A percentile compares a stretch with the other conserved stretches of the same genome.
Evolutionary conservation across 306 rosid genomes (phyloP).

Genomic region (Purshia tridentata): DNA sequence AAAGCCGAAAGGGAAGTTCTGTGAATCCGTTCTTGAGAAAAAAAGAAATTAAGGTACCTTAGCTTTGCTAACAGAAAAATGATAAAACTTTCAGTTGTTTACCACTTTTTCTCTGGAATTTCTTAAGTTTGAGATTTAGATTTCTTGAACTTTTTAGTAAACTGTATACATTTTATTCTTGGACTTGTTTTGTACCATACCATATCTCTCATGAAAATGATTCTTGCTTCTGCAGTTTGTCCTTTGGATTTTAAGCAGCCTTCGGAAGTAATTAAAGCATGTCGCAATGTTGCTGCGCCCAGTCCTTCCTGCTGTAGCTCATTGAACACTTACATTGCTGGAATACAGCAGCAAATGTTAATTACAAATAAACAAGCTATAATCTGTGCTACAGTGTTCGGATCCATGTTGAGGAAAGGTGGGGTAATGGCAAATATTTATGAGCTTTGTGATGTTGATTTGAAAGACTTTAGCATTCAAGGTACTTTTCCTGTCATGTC

Average conservation of each 20-base stretch:
- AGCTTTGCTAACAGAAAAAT: neutral
- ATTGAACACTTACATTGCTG: slow-evolving; percentile 69
- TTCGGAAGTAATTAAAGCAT: slow-evolving; percentile 67
- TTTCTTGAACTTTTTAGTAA: neutral
- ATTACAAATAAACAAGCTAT: slow-evolving; percentile 96
- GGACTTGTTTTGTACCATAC: neutral
- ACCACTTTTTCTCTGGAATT: neutral
- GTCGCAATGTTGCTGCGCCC: slow-evolving; percentile 83
- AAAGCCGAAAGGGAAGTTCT: neutral
- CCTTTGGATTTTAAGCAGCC: slow-evolving; percentile 90
- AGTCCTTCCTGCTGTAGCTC: slow-evolving; percentile 95
- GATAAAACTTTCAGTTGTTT: neutral
- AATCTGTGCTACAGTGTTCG: slow-evolving; percentile 86
- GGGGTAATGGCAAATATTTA: slow-evolving; percentile 82
- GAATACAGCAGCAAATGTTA: slow-evolving; percentile 88
- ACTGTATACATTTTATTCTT: neutral
- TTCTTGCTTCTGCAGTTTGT: slow-evolving; percentile 64
- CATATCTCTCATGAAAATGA: slow-evolving; percentile 19
- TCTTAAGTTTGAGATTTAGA: neutral
- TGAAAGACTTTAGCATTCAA: slow-evolving; percentile 98
- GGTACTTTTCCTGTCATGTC: slow-evolving; percentile 41
- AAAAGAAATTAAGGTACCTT: neutral
- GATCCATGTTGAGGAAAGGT: slow-evolving; percentile 84
- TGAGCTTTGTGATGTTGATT: slow-evolving; percentile 90
- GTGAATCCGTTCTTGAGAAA: neutral